Evolutionary conservation across 2,329 filamentous ascomycete species (phyloP).

Genomic region (Botrytis pseudocinerea): DNA sequence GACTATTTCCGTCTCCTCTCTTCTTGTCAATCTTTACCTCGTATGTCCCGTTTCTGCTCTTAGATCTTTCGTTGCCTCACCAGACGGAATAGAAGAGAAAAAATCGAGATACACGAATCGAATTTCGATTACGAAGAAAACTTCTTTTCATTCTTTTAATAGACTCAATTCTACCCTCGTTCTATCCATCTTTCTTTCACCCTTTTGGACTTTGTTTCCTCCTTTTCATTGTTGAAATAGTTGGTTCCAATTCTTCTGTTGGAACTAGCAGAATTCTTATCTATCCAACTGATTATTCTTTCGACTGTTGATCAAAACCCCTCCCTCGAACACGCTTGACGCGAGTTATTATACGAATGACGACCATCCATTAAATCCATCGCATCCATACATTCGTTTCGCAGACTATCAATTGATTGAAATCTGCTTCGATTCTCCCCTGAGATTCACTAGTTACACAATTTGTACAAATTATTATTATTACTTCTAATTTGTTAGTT

Average conservation of each 20-base stretch:
- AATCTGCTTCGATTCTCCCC: background rate
- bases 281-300: background rate
- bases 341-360: slow-evolving; percentile 3
- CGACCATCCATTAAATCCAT: slow-evolving; percentile 3
- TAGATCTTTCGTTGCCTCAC: background rate
- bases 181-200: background rate
- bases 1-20: background rate
- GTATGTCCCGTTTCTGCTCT: slow-evolving; percentile 8
- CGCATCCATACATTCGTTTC: slow-evolving; percentile 8
- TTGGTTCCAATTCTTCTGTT: background rate
- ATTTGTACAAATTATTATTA: background rate
- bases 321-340: slow-evolving; percentile 10
- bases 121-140: background rate
- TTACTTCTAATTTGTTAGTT: background rate
- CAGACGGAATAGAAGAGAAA: background rate
- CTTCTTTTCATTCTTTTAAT: slow-evolving; percentile 11
- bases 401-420: slow-evolving; percentile 5
- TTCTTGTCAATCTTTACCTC: slow-evolving; percentile 13
- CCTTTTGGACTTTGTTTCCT: slow-evolving; percentile 5
- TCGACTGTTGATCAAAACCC: background rate
- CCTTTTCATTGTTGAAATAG: background rate
- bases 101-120: background rate
- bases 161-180: background rate
- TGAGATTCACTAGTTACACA: slow-evolving; percentile 7
- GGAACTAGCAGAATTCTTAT: background rate